Evolutionary conservation across 257 asterid genomes (phyloP).

Genomic region (Lithospermum erythrorhizon): DNA sequence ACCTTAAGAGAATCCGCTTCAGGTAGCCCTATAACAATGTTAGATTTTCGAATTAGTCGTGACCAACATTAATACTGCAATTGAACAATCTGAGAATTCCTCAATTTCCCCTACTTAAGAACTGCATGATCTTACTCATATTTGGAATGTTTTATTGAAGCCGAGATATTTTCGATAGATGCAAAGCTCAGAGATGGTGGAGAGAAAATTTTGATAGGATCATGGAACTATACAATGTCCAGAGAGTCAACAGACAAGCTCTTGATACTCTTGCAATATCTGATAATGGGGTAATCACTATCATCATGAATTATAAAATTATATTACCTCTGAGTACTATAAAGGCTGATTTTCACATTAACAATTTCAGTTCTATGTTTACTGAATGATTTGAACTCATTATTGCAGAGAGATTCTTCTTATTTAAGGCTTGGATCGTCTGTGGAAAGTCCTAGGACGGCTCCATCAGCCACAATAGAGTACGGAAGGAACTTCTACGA

Average conservation of each 20-base stretch:
- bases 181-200: conserved; percentile 95
- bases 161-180: conserved; percentile 76
- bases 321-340: no score
- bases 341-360: no score
- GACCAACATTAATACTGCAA: no score
- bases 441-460: conserved; percentile 72
- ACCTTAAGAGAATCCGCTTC: conserved; percentile 78
- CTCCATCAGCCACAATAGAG: conserved; percentile 57
- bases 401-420: conserved; percentile 70
- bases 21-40: conserved; percentile 25
- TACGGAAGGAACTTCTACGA: conserved; percentile 39
- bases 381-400: neutral
- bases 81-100: no score
- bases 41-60: neutral
- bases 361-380: neutral
- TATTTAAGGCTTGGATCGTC: conserved; percentile 68
- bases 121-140: conserved; percentile 9
- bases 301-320: neutral
- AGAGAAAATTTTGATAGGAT: conserved; percentile 73
- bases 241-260: conserved; percentile 69
- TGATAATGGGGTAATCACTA: conserved; percentile 61
- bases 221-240: conserved; percentile 84
- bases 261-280: conserved; percentile 65
- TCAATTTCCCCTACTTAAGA: no score
- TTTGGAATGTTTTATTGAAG: conserved; percentile 24